phyloP scores from a whole-genome alignment of 768 basidiomycete species.

The Dendrothele bispora region DNA sequence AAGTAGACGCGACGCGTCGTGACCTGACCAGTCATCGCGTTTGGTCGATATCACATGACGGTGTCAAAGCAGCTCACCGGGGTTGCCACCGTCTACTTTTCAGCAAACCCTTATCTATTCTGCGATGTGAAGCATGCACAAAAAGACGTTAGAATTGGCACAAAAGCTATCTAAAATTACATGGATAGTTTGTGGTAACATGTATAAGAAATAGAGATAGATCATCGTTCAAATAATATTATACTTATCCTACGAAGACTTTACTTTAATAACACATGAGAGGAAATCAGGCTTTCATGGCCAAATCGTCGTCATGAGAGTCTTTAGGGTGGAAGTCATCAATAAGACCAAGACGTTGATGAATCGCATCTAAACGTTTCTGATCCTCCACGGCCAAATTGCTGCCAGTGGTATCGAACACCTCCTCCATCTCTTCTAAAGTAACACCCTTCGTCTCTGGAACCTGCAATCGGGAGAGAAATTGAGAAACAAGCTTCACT shows the following conservation, averaged over 20 bases:
- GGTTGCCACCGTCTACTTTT: too few species aligned
- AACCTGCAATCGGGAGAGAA: conserved; percentile 33
- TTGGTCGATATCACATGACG: too few species aligned
- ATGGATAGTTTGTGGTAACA: neutral
- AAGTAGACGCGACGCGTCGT: too few species aligned
- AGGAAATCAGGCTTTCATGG: neutral
- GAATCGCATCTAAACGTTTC: conserved; percentile 46
- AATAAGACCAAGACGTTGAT: conserved; percentile 62
- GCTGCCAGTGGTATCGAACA: conserved; percentile 61
- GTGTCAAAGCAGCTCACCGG: too few species aligned
- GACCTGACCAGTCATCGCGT: too few species aligned
- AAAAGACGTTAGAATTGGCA: too few species aligned
- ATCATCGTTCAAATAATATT: neutral
- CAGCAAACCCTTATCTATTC: neutral
- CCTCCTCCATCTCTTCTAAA: conserved; percentile 79
- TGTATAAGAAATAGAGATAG: neutral
- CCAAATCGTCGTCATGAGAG: neutral
- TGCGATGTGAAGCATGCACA: neutral
- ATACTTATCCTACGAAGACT: neutral
- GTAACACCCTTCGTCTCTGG: conserved; percentile 76
- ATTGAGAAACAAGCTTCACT: neutral
- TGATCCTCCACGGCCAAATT: conserved; percentile 55
- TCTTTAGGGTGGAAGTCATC: conserved; percentile 18
- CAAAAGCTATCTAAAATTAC: neutral
- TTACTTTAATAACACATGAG: neutral